Percentiles rank a stretch among this genome's conserved stretches.
Evolutionary conservation across 2,329 filamentous ascomycete genomes (phyloP).

Genomic region (Septoria petroselini): DNA sequence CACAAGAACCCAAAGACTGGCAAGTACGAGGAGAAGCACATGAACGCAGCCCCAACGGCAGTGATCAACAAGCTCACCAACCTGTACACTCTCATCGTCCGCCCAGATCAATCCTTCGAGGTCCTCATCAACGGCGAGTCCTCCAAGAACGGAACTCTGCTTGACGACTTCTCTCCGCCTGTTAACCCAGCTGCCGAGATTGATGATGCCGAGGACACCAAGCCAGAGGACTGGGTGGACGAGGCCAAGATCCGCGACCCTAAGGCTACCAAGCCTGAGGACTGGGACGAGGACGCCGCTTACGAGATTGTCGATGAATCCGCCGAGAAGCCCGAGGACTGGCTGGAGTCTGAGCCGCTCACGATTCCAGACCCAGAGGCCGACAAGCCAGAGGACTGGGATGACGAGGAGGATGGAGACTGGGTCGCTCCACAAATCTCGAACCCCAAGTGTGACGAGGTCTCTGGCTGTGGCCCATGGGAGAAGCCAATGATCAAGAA

Average conservation of each 20-base stretch:
- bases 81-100: conserved; percentile 94
- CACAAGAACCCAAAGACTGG: conserved; percentile 99
- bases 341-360: conserved; percentile 84
- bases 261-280: conserved; percentile 90
- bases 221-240: conserved; percentile 96
- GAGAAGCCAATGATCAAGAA: conserved; percentile 88
- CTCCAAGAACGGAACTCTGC: conserved; percentile 82
- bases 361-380: conserved; percentile 89
- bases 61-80: conserved; percentile 87
- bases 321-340: conserved; percentile 87
- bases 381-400: conserved; percentile 98
- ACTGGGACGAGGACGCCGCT: conserved; percentile 98
- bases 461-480: conserved; percentile 92
- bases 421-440: conserved; percentile 86
- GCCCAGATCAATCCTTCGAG: conserved; percentile 91
- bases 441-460: conserved; percentile 94
- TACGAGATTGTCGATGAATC: conserved; percentile 94
- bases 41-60: conserved; percentile 76
- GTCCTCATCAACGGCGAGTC: conserved; percentile 89
- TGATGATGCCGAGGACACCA: conserved; percentile 86
- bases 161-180: conserved; percentile 89
- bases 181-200: conserved; percentile 96
- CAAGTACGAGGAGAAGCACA: conserved; percentile 99
- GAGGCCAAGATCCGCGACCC: conserved; percentile 87
- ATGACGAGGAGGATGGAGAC: conserved; percentile 98